Evolutionary conservation across 2,329 filamentous ascomycete genomes (phyloP).

Genomic region (Dothideomycetidae sp.): DNA sequence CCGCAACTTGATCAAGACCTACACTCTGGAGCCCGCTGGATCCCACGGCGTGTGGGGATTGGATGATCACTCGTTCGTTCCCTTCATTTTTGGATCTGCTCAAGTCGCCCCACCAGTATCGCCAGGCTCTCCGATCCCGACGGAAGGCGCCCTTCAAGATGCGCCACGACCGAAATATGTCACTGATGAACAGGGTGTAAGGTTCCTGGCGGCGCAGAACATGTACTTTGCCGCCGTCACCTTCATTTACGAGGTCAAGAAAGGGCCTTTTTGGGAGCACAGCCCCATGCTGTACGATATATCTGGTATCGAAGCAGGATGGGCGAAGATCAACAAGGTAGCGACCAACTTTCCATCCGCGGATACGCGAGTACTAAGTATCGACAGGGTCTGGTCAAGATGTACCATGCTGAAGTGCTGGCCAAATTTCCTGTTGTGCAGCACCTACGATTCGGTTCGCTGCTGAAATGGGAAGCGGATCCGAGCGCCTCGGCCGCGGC

Average conservation of each 20-base stretch:
- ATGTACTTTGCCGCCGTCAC: constrained; percentile 93
- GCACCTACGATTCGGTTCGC: constrained; percentile 51
- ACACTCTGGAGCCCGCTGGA: constrained; percentile 86
- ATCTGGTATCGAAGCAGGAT: constrained; percentile 72
- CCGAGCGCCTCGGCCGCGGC: constrained; percentile 22
- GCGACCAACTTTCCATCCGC: constrained; percentile 1
- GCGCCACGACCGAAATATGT: constrained; percentile 60
- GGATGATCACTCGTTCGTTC: constrained; percentile 90
- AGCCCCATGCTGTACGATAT: constrained; percentile 91
- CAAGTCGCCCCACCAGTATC: constrained; percentile 66
- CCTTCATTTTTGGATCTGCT: constrained; percentile 90
- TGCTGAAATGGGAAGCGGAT: constrained; percentile 35
- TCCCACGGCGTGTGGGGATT: constrained; percentile 97
- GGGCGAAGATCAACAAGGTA: constrained; percentile 84
- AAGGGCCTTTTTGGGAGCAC: constrained; percentile 85
- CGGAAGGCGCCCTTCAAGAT: constrained; percentile 57
- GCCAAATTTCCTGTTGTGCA: constrained; percentile 98
- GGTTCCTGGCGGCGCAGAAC: constrained; percentile 29
- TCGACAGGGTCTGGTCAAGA: constrained; percentile 83
- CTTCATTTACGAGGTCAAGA: constrained; percentile 96
- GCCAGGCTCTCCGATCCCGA: constrained; percentile 38
- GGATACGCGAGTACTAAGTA: constrained; percentile 4
- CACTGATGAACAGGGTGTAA: constrained; percentile 27
- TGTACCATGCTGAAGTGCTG: constrained; percentile 94
- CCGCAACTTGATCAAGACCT: constrained; percentile 71